Base-by-base conservation (phyloP, 2,329 filamentous ascomycete genomes). In the Venturia pyrina region DNA sequence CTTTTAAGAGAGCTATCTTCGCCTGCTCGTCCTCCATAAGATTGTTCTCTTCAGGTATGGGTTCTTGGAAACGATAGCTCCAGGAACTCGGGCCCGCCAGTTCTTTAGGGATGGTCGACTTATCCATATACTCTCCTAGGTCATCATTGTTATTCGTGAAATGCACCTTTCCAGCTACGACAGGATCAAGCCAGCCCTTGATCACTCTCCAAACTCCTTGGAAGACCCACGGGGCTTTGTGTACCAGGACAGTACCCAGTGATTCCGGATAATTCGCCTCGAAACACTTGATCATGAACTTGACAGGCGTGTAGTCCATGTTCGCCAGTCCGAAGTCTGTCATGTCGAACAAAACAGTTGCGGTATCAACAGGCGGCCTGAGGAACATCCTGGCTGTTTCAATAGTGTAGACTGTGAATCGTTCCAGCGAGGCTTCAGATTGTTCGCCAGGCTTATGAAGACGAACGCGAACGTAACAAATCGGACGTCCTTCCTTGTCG, bases 261-360 rank as follows among this genome's bases (percentile, higher is more conserved):
- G 87, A 93, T 76, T 99, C 95, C 0, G 95, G 95, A 72, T 98
- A 99, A 75, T 99, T 98, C 67, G 95, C 95, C 79, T 99, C 95
- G 74, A 99, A 99, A 76, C 93, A 96, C 77, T 96, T 96, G 77
- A 99, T 97, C 89, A 99, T 97, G 79, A 98, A 99, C 73, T 96
- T 99, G 66, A 99, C 91, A 0, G 95, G 93, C 0, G 90, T 86
- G 75, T 98, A 98, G 76, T 99, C 95, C 95, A 99, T 98, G 77
- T 99, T 99, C 19, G 93, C 89, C 79, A 98, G 83, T 21, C 89
- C 90, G 76, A 98, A 98, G 68, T 88, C 86, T 8, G 90, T 96
- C 91, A 99, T 93, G 75, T 99, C 95, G 73, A 99, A 99, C 60
- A 99, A 79, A 69, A 99, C 86, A 53, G 90, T 91, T 67, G 93